phyloP scores from a whole-genome alignment of 2,329 filamentous ascomycete genomes.

The Pezicula neosporulosa region DNA sequence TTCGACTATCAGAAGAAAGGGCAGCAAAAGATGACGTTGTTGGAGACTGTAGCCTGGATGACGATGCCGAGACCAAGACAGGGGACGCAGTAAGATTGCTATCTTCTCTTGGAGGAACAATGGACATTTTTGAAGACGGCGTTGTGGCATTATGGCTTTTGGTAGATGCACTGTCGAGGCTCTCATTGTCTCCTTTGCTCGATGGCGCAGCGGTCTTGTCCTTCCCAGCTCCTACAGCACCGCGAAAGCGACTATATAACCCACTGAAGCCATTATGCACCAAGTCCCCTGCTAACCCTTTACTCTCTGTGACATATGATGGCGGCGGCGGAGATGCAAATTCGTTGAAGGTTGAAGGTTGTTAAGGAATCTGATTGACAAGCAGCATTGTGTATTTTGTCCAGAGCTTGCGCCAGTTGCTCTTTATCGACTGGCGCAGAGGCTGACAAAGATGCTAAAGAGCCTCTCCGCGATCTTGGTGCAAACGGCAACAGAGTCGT shows the following conservation, averaged over 20 bases:
- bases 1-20: conserved; percentile 23
- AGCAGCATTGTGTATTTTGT: conserved; percentile 86
- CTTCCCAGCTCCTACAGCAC: conserved; percentile 71
- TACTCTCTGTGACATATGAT: conserved; percentile 59
- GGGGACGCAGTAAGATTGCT: conserved; percentile 33
- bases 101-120: conserved; percentile 37
- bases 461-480: conserved; percentile 36
- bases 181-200: conserved; percentile 36
- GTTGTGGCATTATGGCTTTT: conserved; percentile 38
- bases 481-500: conserved; percentile 15
- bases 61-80: conserved; percentile 21
- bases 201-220: conserved; percentile 38
- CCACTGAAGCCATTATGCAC: conserved; percentile 86
- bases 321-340: conserved; percentile 69
- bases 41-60: conserved; percentile 28
- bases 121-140: conserved; percentile 38
- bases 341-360: conserved; percentile 93
- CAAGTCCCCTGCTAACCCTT: conserved; percentile 66
- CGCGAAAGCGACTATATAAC: conserved; percentile 80
- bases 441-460: conserved; percentile 43
- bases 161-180: conserved; percentile 39
- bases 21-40: conserved; percentile 23
- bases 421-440: conserved; percentile 63
- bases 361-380: conserved; percentile 82
- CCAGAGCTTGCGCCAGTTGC: conserved; percentile 71